Evolutionary conservation across 1,139 yeast species (phyloP).

Genomic region (Hanseniaspora gamundiae): DNA sequence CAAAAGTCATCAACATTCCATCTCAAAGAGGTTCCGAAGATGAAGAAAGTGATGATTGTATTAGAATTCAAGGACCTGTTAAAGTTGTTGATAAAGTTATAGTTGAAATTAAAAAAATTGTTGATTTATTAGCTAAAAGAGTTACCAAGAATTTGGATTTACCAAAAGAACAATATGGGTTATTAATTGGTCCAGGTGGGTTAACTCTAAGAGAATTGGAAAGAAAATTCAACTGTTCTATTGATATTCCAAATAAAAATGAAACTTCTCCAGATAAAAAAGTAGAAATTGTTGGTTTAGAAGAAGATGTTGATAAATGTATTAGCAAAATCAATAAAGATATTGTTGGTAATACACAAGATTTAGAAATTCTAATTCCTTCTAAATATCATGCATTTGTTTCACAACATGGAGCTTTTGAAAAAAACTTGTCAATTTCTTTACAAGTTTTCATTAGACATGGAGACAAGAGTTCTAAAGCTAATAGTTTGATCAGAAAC

Average conservation of each 20-base stretch:
- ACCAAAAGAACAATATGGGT: slow-evolving; percentile 64
- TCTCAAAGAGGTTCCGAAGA: slow-evolving; percentile 38
- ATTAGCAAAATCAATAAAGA: slow-evolving; percentile 39
- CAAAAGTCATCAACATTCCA: slow-evolving; percentile 63
- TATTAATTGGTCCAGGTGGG: slow-evolving; percentile 77
- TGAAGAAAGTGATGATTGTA: slow-evolving; percentile 25
- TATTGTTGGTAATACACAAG: slow-evolving; percentile 34
- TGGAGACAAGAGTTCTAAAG: slow-evolving; percentile 39
- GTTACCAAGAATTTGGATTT: slow-evolving; percentile 46
- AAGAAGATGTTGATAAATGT: slow-evolving; percentile 48
- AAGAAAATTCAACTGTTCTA: slow-evolving; percentile 48
- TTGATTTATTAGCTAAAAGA: slow-evolving; percentile 53
- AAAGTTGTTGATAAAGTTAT: slow-evolving; percentile 59
- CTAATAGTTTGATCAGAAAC: slow-evolving; percentile 37
- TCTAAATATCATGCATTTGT: slow-evolving; percentile 45
- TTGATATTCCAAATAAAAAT: slow-evolving; percentile 58
- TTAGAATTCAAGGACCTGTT: slow-evolving; percentile 68
- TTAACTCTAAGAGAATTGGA: slow-evolving; percentile 61
- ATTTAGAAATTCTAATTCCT: slow-evolving; percentile 43
- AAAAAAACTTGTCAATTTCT: slow-evolving; percentile 43
- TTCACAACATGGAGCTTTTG: slow-evolving; percentile 56
- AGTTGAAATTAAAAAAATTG: slow-evolving; percentile 50
- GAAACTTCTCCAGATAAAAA: slow-evolving; percentile 30
- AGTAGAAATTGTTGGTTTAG: slow-evolving; percentile 41
- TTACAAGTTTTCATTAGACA: slow-evolving; percentile 52